phyloP scores from a whole-genome alignment of 495 filamentous ascomycete genomes.

The Jackrogersella multiformis region DNA sequence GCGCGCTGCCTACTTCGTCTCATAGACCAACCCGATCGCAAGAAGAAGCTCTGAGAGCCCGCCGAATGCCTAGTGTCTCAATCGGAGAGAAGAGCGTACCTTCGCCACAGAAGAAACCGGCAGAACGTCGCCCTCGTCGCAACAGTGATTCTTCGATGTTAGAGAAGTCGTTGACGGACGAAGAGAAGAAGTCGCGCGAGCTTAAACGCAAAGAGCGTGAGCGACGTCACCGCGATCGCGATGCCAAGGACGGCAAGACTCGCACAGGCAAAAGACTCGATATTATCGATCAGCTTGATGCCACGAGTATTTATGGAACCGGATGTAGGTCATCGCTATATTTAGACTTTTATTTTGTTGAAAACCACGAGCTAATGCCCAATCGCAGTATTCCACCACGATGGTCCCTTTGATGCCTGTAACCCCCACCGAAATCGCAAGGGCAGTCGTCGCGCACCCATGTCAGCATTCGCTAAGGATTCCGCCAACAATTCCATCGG shows the following conservation, averaged over 20 bases:
- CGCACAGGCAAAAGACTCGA: constrained; percentile 76
- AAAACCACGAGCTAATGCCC: constrained; percentile 9
- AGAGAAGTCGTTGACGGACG: constrained; percentile 75
- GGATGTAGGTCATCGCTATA: constrained; percentile 71
- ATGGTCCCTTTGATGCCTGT: constrained; percentile 97
- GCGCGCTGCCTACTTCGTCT: constrained; percentile 53
- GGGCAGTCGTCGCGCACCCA: constrained; percentile 83
- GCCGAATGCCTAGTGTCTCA: constrained; percentile 50
- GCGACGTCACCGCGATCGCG: constrained; percentile 68
- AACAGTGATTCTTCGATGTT: constrained; percentile 95
- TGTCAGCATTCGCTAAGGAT: constrained; percentile 94
- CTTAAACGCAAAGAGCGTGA: constrained; percentile 74
- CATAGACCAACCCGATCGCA: constrained; percentile 70
- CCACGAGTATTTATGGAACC: constrained; percentile 94
- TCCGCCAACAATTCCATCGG: constrained; percentile 92
- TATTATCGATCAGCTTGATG: constrained; percentile 97
- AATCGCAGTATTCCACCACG: constrained; percentile 90
- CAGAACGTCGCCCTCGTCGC: constrained; percentile 71
- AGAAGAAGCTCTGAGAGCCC: constrained; percentile 65
- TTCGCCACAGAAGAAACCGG: constrained; percentile 50
- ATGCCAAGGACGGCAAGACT: constrained; percentile 62
- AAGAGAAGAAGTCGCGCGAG: constrained; percentile 79
- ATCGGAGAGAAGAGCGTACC: constrained; percentile 45
- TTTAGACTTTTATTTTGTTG: not conserved
- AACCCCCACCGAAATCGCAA: constrained; percentile 95